Base-by-base conservation (phyloP, 2,329 filamentous ascomycete species). In the Calonectria naviculata region DNA sequence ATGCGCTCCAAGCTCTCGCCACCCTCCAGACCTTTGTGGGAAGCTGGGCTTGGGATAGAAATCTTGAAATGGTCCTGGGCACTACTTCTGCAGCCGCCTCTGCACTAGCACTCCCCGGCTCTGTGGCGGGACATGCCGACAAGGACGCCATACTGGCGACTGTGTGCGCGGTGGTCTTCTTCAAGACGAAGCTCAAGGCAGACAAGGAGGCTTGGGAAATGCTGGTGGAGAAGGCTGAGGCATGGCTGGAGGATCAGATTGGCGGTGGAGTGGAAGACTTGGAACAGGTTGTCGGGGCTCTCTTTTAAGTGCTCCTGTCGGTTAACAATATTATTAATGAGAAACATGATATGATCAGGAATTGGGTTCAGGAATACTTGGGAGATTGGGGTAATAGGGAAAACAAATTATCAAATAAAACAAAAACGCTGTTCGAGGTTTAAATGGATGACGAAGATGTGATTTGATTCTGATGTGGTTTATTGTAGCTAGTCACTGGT, bases 141-240 rank as follows among this genome's bases (percentile, higher is more conserved):
- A 62, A 70, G 17, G 67, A 71, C 0, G 61, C 74, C 4, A 67
- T 80, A 6, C 36, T 81, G 8, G 80, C 79, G 7, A 83, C 83
- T 7, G 65, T 78, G 1, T 81, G 79, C 44, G 80, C 75, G 0
- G 73, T 83, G 2, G 68, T 75, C 4, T 83, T 74, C 47, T 72
- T 93, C 71, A 85, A 89, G 76, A 79, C 63, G 46, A 86, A 83
- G 66, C 75, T 89, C 69, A 74, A 41, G 0, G 81, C 73, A 0
- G 83, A 89, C 62, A 82, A 84, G 78, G 91, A 90, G 3, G 85
- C 86, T 8, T 94, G 91, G 91, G 91, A 92, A 72, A 84, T 93
- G 84, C 81, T 93, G 44, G 89, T 87, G 19, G 87, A 88, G 12
- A 93, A 93, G 84, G 91, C 89, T 0, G 84, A 82, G 76, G 76